Conservation (phyloP, 352 stramenopile genomes). For the Globisporangium viniferum region DNA sequence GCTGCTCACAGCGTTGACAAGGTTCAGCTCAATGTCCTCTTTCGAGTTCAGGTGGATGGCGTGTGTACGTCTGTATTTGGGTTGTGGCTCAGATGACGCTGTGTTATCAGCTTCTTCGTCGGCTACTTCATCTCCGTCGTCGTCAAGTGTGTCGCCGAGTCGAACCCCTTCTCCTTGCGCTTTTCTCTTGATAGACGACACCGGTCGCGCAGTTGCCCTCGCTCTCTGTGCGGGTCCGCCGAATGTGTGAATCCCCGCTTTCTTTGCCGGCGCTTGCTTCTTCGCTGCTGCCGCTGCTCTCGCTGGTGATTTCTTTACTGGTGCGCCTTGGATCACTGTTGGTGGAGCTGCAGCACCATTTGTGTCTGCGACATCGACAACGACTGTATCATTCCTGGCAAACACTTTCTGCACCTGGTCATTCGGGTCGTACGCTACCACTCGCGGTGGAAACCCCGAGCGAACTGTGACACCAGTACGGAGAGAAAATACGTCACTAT, state of each 20-base stretch:
- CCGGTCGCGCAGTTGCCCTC: slow-evolving; percentile 13
- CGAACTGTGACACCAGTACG: slow-evolving; percentile 33
- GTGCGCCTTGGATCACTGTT: slow-evolving; percentile 20
- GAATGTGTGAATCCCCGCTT: slow-evolving; percentile 50
- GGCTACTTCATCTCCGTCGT: slow-evolving; percentile 20
- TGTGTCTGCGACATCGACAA: slow-evolving; percentile 30
- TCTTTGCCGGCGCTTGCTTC: slow-evolving; percentile 15
- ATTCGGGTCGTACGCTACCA: slow-evolving; percentile 31
- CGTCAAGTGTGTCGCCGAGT: slow-evolving; percentile 52
- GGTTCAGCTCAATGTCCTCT: slow-evolving; percentile 62
- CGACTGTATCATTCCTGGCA: slow-evolving; percentile 67
- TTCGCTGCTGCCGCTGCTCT: not conserved
- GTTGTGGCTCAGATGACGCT: slow-evolving; percentile 9
- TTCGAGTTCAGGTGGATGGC: slow-evolving; percentile 71
- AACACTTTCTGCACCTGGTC: slow-evolving; percentile 49
- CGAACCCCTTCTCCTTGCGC: slow-evolving; percentile 42
- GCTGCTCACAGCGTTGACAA: slow-evolving; percentile 66
- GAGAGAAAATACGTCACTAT: not conserved
- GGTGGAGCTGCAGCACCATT: slow-evolving; percentile 13
- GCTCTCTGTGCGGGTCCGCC: slow-evolving; percentile 16
- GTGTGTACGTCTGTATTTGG: slow-evolving; percentile 50
- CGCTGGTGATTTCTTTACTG: slow-evolving; percentile 8
- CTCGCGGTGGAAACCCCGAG: slow-evolving; percentile 58
- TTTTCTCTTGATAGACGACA: slow-evolving; percentile 36
- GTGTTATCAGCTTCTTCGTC: not conserved